Evolutionary conservation across 345 rosid genomes (phyloP), one percentile per base, ranked within the genome.

Genomic region (Sonneratia caseolaris): DNA sequence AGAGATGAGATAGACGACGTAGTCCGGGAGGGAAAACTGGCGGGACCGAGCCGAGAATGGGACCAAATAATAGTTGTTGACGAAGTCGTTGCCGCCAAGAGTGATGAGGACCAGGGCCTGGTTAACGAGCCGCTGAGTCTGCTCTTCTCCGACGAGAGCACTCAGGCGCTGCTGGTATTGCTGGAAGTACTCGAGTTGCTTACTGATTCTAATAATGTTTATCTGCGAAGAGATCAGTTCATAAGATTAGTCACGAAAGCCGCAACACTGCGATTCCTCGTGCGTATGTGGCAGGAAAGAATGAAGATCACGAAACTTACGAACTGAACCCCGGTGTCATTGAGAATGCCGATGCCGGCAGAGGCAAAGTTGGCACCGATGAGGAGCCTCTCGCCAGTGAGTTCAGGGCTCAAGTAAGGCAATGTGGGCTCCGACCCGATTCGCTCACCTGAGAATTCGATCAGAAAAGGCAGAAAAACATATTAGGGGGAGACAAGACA

Each of bases 41-140:
- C 91, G 92, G 35, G 92, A 89, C 73, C 97, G 82, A 22, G 88
- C 84, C 3, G 95, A 91, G 77, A 78, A 86, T n/a, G 97, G 97
- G 73, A 91, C 83, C 83, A 91, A 72, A 77, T 80, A 89, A 74
- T 91, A 91, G 84, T 91, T 91, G 76, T 91, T 91, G 42, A 91
- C 92, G 16, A 91, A 91, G 73, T 87, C 97, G 68, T 91, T 91
- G 69, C 92, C 97, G 0, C 95, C 97, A 22, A 91, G 82, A 0
- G 94, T 87, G 71, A 87, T 82, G 55, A 91, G 80, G 32, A 86
- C 86, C 24, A 91, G 83, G n/a, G 86, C 84, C 66, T 76, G 48
- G 38, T 76, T 84, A 35, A 89, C 89, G 42, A 89, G 83, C 70
- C 73, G 80, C 66, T 79, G 74, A 32, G 88, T 70, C 69, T 75